Evolutionary conservation across 1,139 yeast species (phyloP), one percentile per base, ranked within the genome.

Genomic region (Kodamaea suecica): DNA sequence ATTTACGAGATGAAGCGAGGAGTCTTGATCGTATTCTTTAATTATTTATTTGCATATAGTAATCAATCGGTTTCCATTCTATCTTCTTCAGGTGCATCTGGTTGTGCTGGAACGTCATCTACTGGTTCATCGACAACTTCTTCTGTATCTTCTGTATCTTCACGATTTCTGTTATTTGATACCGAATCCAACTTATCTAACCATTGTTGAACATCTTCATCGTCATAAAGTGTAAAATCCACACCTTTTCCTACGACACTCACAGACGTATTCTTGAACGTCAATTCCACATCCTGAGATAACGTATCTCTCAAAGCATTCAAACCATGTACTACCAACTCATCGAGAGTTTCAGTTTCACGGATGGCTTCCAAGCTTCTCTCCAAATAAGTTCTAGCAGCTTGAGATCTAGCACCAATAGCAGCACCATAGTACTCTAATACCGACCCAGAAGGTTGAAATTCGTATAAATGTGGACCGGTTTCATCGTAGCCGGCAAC

Each of bases 331-430:
- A 83, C 79, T 43, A 92, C 80, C 53, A 92, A 76, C 49, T 84
- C 80, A 49, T 87, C 95, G 35, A 81, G 69, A 9, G 76, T 59
- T 7, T 82, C 76, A 25, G 73, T 66, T 36, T 66, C 65, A 25
- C 79, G 69, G 50, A 86, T 84, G 27, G 70, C 67, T 23, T 84
- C 88, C 55, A 81, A 73, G 43, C 82, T 81, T 57, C 96, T 80
- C 61, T 92, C 98, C 56, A 94, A 68, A 53, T 88, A 92, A 2
- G 99, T 92, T 65, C 95, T 78, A 11, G 97, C 97, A 31, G 97
- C 97, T 65, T 92, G 99, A 2, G 97, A 88, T 56, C 99, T 78
- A 11, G 99, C 98, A 33, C 99, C 99, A 55, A 92, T 88, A 29
- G 98, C 95, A 8, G 97, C 84, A 27, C 96, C 98, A 48, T 73